Evolutionary conservation across 1,284 basidiomycete species (phyloP), one percentile per base, ranked within the genome.

Genomic region (Boletellus dicymbophilus): DNA sequence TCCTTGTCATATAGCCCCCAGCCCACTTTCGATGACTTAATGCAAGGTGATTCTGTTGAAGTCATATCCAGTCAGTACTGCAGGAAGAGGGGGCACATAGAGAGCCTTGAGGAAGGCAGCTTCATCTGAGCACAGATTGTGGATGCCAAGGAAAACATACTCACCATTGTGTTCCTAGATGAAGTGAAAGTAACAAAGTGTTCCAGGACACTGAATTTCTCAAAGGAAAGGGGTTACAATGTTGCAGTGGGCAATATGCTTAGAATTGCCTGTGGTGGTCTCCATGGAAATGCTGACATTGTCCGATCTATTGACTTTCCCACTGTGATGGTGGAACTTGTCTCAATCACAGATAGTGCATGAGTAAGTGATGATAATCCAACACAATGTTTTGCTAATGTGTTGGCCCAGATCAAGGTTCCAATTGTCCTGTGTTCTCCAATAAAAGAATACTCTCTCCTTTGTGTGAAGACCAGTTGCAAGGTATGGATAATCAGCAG

Each of bases 401-500:
- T n/a, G n/a, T n/a, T n/a, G n/a, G n/a, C n/a, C n/a, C n/a, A n/a
- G n/a, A n/a, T n/a, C n/a, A n/a, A n/a, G n/a, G n/a, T n/a, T n/a
- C n/a, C n/a, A n/a, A n/a, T n/a, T n/a, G n/a, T n/a, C n/a, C n/a
- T n/a, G n/a, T n/a, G n/a, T n/a, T n/a, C n/a, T n/a, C n/a, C n/a
- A n/a, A n/a, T n/a, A n/a, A n/a, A n/a, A n/a, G n/a, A n/a, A n/a
- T n/a, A n/a, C n/a, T n/a, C n/a, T n/a, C n/a, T n/a, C n/a, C n/a
- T n/a, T n/a, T n/a, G n/a, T n/a, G n/a, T n/a, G n/a, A n/a, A n/a
- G n/a, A n/a, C n/a, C n/a, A n/a, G n/a, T n/a, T n/a, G n/a, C n/a
- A n/a, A n/a, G n/a, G n/a, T n/a, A n/a, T 53, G 37, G 43, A 40
- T 40, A 6, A 42, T 53, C 12, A 26, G 33, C 9, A 34, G 48